Percentiles rank a stretch among this genome's conserved stretches.
phyloP scores from a whole-genome alignment of 352 stramenopile species.

The Pythium dissimile region DNA sequence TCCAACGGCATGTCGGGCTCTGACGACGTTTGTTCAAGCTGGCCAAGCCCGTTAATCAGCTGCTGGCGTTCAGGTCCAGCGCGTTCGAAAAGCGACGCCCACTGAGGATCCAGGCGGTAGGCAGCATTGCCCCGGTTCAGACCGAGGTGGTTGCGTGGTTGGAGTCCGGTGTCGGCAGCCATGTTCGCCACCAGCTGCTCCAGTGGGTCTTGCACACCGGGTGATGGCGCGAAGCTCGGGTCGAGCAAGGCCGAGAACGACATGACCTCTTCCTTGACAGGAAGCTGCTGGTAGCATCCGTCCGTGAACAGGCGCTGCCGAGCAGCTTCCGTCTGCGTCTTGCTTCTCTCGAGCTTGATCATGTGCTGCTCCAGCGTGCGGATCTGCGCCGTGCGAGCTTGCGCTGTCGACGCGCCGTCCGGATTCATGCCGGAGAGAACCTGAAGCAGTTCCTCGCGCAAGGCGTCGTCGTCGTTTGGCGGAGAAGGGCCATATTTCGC shows the following conservation, averaged over 20 bases:
- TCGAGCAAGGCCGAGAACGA: slow-evolving; percentile 15
- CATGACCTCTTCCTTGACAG: slow-evolving; percentile 13
- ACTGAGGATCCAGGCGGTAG: slow-evolving; percentile 19
- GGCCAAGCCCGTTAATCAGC: slow-evolving; percentile 16
- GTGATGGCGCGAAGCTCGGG: background rate
- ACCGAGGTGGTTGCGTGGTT: background rate
- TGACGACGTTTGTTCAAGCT: slow-evolving; percentile 6
- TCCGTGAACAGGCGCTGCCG: slow-evolving; percentile 11
- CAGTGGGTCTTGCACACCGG: slow-evolving; percentile 14
- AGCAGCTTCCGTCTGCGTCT: slow-evolving; percentile 4
- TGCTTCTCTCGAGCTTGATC: slow-evolving; percentile 8
- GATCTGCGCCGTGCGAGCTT: background rate
- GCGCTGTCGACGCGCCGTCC: background rate
- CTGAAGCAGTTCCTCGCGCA: slow-evolving; percentile 22
- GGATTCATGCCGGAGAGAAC: slow-evolving; percentile 18
- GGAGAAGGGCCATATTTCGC: background rate
- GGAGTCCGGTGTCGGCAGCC: slow-evolving; percentile 11
- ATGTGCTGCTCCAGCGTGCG: slow-evolving; percentile 13
- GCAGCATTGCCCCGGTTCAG: slow-evolving; percentile 1
- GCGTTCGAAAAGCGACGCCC: slow-evolving; percentile 23
- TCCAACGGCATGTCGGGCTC: slow-evolving; percentile 16
- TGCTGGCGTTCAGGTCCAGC: slow-evolving; percentile 14
- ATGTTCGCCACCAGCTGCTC: slow-evolving; percentile 21
- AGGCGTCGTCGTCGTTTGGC: slow-evolving; percentile 4
- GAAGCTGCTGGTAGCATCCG: slow-evolving; percentile 8